Conservation (phyloP, 2,329 filamentous ascomycete genomes). For the Fusarium proliferatum region DNA sequence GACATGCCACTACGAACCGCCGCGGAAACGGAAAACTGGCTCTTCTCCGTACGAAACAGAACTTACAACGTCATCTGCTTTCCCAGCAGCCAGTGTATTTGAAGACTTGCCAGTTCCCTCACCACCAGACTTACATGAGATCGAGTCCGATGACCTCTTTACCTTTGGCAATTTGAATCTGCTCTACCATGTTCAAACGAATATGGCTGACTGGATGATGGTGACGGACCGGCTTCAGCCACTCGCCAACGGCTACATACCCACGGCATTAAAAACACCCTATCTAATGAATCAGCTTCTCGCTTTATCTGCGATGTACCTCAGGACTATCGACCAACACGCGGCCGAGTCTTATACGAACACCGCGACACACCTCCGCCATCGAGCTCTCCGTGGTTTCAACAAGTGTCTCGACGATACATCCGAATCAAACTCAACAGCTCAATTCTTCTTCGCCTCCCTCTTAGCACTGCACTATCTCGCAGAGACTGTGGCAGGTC, state of each 20-base stretch:
- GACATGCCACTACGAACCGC: not conserved
- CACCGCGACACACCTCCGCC: not conserved
- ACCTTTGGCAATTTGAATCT: constrained; percentile 17
- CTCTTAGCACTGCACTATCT: constrained; percentile 19
- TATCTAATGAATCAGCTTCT: constrained; percentile 30
- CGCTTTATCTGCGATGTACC: constrained; percentile 21
- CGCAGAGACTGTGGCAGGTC: constrained; percentile 1
- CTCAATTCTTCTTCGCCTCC: constrained; percentile 24
- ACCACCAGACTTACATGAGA: not conserved
- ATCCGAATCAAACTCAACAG: not conserved
- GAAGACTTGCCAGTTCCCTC: not conserved
- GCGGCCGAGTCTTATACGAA: not conserved
- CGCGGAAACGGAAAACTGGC: not conserved
- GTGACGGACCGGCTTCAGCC: not conserved
- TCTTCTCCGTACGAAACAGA: not conserved
- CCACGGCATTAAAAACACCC: constrained; percentile 1
- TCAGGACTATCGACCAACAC: not conserved
- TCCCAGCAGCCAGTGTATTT: not conserved
- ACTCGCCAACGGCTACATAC: not conserved
- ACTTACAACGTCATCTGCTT: not conserved
- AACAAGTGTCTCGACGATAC: constrained; percentile 5
- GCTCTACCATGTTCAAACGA: constrained; percentile 2
- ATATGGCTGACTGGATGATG: constrained; percentile 6
- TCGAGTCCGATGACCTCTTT: not conserved
- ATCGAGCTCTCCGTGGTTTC: constrained; percentile 14